Conservation (phyloP, 176 grass and related monocot genomes). For the Oryza meyeriana region DNA sequence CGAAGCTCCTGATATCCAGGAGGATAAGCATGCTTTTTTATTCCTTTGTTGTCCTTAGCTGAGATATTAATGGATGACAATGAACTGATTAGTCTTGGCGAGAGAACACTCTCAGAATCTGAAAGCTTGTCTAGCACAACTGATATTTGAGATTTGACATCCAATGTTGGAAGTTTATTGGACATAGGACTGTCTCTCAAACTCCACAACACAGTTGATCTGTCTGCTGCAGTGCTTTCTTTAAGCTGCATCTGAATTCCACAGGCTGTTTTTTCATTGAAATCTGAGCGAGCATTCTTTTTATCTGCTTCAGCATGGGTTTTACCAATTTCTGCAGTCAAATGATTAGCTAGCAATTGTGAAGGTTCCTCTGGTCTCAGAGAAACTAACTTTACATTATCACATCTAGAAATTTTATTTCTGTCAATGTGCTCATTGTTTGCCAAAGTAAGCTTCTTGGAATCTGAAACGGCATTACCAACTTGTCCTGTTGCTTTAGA, state of each 20-base stretch:
- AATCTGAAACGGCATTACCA: conserved; percentile 1
- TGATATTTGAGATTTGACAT: conserved; percentile 25
- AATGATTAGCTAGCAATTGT: background rate
- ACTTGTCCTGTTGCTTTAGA: conserved; percentile 39
- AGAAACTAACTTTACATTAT: conserved; percentile 16
- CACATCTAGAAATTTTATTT: conserved; percentile 7
- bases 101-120: conserved; percentile 13
- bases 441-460: conserved; percentile 9
- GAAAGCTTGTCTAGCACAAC: conserved; percentile 26
- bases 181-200: background rate
- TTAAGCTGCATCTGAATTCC: conserved; percentile 19
- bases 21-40: conserved; percentile 31
- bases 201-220: conserved; percentile 23
- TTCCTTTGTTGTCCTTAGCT: conserved; percentile 22
- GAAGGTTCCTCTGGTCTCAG: conserved; percentile 14
- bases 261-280: conserved; percentile 15
- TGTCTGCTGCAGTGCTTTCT: conserved; percentile 5
- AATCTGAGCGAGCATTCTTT: conserved; percentile 37
- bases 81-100: conserved; percentile 20
- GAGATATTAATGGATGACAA: conserved; percentile 23
- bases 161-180: conserved; percentile 20
- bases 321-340: conserved; percentile 14
- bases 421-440: conserved; percentile 8
- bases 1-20: conserved; percentile 43
- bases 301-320: conserved; percentile 26